Evolutionary conservation across 495 filamentous ascomycete genomes (phyloP).

Genomic region (Neurospora tetraspora): DNA sequence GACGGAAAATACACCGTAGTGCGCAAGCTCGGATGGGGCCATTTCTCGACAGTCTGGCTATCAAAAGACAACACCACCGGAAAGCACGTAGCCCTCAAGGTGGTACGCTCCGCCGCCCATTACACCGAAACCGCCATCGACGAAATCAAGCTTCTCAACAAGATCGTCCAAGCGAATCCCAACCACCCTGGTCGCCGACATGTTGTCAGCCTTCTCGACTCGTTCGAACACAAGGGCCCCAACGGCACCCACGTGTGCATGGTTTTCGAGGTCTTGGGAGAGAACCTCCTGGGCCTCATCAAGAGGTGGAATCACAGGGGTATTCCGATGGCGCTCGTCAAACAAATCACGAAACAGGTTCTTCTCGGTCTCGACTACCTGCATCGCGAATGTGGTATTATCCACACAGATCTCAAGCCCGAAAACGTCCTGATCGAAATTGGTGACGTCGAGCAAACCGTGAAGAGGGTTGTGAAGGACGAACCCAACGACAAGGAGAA

Average conservation of each 20-base stretch:
- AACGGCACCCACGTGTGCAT: constrained; percentile 97
- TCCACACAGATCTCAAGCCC: constrained; percentile 95
- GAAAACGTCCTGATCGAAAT: constrained; percentile 99
- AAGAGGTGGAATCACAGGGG: constrained; percentile 97
- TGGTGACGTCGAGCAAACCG: constrained; percentile 92
- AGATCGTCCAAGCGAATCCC: constrained; percentile 90
- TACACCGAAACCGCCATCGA: constrained; percentile 99
- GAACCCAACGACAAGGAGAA: constrained; percentile 76
- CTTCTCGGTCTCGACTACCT: constrained; percentile 91
- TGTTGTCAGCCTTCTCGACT: constrained; percentile 91
- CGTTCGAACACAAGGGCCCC: constrained; percentile 94
- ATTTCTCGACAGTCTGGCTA: constrained; percentile 98
- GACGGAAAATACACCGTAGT: constrained; percentile 94
- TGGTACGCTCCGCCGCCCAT: constrained; percentile 92
- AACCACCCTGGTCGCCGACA: constrained; percentile 87
- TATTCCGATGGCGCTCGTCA: constrained; percentile 91
- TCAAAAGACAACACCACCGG: constrained; percentile 83
- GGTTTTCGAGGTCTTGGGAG: constrained; percentile 96
- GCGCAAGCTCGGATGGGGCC: constrained; percentile 96
- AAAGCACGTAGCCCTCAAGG: constrained; percentile 95
- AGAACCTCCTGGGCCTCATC: constrained; percentile 91
- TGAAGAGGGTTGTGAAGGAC: constrained; percentile 88
- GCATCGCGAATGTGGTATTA: constrained; percentile 96
- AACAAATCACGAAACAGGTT: constrained; percentile 98
- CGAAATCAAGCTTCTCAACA: constrained; percentile 95